phyloP scores from a whole-genome alignment of 208 protist genomes.

The Crithidia acanthocephali region DNA sequence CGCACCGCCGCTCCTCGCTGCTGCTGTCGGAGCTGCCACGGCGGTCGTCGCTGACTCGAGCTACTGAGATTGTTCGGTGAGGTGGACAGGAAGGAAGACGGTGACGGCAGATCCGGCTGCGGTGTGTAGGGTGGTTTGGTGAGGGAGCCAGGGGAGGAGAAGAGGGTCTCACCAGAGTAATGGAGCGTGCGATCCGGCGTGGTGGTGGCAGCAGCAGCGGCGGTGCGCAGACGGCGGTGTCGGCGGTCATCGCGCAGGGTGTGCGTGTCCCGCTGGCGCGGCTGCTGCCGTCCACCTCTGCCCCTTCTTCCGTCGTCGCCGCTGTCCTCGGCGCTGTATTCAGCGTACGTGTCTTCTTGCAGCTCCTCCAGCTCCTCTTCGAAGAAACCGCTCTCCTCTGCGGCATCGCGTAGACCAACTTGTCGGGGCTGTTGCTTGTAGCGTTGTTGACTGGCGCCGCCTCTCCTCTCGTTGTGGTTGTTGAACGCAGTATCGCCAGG shows the following conservation, averaged over 20 bases:
- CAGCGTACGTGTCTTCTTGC: too few relatives aligned
- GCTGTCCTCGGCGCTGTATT: too few relatives aligned
- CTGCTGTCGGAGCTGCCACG: slow-evolving; percentile 22
- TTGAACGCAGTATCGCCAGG: too few relatives aligned
- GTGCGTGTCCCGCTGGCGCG: too few relatives aligned
- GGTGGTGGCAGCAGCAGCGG: background rate
- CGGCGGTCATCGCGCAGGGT: too few relatives aligned
- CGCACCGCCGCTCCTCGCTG: background rate
- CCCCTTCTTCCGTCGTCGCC: background rate
- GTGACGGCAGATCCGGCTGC: slow-evolving; percentile 21
- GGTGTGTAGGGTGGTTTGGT: slow-evolving; percentile 19
- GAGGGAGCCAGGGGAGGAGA: slow-evolving; percentile 22
- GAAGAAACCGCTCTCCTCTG: too few relatives aligned
- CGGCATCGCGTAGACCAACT: too few relatives aligned
- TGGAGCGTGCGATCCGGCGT: slow-evolving; percentile 28
- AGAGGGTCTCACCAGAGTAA: slow-evolving; percentile 7
- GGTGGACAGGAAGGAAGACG: slow-evolving; percentile 17
- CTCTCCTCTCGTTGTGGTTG: background rate
- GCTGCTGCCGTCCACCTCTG: background rate
- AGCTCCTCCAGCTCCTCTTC: too few relatives aligned
- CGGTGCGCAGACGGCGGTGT: too few relatives aligned
- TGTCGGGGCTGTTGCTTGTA: too few relatives aligned
- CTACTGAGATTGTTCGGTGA: background rate
- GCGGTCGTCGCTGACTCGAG: background rate
- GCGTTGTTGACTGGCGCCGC: too few relatives aligned